A percentile compares a stretch with the other conserved stretches of the same genome.
These are phyloP conservation scores for Serendipita vermifera DNA, from an alignment of 768 basidiomycete species.

Conservation along the genomic window DNA sequence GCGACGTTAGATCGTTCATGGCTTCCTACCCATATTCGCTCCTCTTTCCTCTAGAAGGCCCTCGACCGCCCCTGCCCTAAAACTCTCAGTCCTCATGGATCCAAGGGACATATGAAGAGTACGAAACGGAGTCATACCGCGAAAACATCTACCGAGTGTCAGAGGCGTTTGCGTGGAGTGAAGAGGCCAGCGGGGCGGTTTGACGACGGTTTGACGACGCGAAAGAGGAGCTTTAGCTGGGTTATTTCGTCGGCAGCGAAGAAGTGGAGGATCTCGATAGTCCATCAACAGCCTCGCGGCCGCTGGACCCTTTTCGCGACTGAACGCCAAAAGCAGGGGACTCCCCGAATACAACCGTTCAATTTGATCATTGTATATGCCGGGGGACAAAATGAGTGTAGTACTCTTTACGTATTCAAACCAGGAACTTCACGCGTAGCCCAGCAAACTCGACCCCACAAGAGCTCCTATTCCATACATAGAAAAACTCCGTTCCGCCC, in stretches of 20 bases:
- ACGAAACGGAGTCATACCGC: not conserved
- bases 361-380: not conserved
- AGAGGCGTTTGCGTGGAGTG: not conserved
- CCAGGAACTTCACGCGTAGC: no score
- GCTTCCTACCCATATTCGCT: not conserved
- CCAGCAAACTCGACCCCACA: no score
- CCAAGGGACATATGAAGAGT: not conserved
- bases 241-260: not conserved
- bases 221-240: not conserved
- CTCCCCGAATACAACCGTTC: not conserved
- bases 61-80: not conserved
- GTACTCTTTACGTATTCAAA: no score
- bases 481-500: no score
- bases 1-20: not conserved
- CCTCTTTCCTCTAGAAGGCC: not conserved
- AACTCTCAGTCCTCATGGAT: not conserved
- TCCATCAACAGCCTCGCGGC: not conserved
- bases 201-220: not conserved
- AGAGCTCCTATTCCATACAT: no score
- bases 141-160: not conserved
- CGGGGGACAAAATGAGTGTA: no score
- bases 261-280: not conserved
- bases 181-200: not conserved
- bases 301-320: not conserved
- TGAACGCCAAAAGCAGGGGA: not conserved